Evolutionary conservation across 2,329 filamentous ascomycete genomes (phyloP).

Genomic region (Cercospora berteroae): DNA sequence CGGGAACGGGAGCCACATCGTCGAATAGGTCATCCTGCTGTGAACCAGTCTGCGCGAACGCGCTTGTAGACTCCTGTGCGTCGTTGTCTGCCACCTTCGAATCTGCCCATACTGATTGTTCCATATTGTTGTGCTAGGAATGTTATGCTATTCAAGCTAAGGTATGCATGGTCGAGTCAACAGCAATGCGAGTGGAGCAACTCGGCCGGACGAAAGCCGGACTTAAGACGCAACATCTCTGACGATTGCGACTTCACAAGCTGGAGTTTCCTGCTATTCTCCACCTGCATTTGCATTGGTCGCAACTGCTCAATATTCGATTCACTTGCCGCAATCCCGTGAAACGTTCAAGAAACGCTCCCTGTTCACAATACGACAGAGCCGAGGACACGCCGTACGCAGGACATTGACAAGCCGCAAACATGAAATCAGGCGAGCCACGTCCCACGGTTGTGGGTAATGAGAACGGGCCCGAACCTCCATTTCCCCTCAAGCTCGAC

Average conservation of each 20-base stretch:
- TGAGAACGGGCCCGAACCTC: constrained; percentile 68
- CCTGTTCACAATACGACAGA: not conserved
- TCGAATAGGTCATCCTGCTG: constrained; percentile 37
- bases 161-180: not conserved
- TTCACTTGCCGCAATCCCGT: not conserved
- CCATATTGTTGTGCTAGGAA: constrained; percentile 1
- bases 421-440: constrained; percentile 46
- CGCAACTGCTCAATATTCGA: not conserved
- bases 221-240: not conserved
- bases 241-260: not conserved
- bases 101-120: constrained; percentile 9
- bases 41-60: constrained; percentile 38
- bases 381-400: not conserved
- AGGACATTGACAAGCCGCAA: not conserved
- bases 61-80: not conserved
- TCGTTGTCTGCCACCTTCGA: not conserved
- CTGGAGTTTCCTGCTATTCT: not conserved
- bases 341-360: not conserved
- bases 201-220: not conserved
- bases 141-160: not conserved
- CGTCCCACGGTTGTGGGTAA: constrained; percentile 72
- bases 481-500: constrained; percentile 79
- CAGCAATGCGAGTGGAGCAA: not conserved
- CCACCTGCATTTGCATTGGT: not conserved
- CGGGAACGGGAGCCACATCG: constrained; percentile 34